Base-by-base conservation (phyloP, 2,329 filamentous ascomycete genomes). In the Botrytis galanthina region DNA sequence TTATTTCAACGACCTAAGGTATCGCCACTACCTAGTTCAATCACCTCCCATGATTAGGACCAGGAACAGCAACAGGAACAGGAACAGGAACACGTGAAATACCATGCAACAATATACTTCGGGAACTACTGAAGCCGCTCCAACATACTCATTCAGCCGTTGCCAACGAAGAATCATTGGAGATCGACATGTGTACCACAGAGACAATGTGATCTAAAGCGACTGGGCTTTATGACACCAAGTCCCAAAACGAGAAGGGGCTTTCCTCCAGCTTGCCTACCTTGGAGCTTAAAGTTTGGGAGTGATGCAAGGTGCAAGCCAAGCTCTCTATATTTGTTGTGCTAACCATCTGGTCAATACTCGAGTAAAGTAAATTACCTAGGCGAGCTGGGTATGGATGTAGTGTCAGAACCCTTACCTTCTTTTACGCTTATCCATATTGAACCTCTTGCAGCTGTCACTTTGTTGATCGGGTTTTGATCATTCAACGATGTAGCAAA, bases 91-190 rank as follows among this genome's bases (percentile, higher is more conserved):
- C 48, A 54, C 26, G 26, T n/a, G n/a, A 35, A 26, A 8, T 39
- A 5, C 22, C 37, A 26, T 37, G 59, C 20, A 29, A 14, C 29
- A 29, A 14, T 51, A 22, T 39, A n/a, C 16, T 54, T 54, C 48
- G 46, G 35, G 35, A 68, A 57, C 46, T 68, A 39, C 46, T 57
- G n/a, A 35, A 54, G 48, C 64, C 64, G 64, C 35, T 42, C 48
- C 48, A 10, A 51, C 16, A n/a, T 48, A 22, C 29, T 26, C 35
- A 16, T 66, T 20, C 63, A 39, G 35, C 29, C 6, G 35, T 26
- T 20, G 12, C 10, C 48, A 54, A 54, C 48, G 12, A 54, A 54
- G 48, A n/a, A n/a, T 16, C 26, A 7, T 54, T 54, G 48, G n/a
- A 54, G 46, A 67, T 54, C 46, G 32, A 51, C 46, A 54, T 9